phyloP scores from a whole-genome alignment of 1,139 yeast genomes.

The Blastobotrys persicus region DNA sequence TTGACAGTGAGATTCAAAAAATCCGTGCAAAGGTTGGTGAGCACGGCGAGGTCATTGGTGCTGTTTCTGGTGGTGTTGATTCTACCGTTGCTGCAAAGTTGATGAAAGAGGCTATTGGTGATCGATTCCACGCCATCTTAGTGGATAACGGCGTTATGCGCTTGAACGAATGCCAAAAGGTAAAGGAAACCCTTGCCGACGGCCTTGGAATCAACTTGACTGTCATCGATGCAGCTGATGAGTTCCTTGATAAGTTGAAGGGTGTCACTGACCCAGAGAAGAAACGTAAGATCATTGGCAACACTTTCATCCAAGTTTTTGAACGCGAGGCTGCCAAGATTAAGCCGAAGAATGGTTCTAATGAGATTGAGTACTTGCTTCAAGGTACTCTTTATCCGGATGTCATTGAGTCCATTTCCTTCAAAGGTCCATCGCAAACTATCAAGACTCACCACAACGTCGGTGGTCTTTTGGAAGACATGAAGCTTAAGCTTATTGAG shows the following conservation, averaged over 20 bases:
- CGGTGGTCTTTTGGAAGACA: slow-evolving; percentile 95
- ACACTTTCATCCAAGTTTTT: slow-evolving; percentile 94
- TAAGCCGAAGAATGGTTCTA: slow-evolving; percentile 76
- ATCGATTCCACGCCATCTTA: slow-evolving; percentile 95
- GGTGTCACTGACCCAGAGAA: slow-evolving; percentile 98
- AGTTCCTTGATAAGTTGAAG: slow-evolving; percentile 78
- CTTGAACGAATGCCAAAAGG: slow-evolving; percentile 84
- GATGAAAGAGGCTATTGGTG: slow-evolving; percentile 98
- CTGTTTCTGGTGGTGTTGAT: slow-evolving; percentile 99
- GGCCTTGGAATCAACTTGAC: slow-evolving; percentile 94
- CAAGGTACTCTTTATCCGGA: slow-evolving; percentile 99
- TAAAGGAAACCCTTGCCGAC: slow-evolving; percentile 82
- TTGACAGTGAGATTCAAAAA: slow-evolving; percentile 92
- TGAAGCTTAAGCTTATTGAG: slow-evolving; percentile 97
- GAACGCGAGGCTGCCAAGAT: slow-evolving; percentile 94
- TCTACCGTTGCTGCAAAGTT: slow-evolving; percentile 98
- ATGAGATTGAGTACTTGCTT: slow-evolving; percentile 85
- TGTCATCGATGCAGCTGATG: slow-evolving; percentile 91
- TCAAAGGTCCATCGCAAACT: slow-evolving; percentile 99
- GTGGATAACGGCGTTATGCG: slow-evolving; percentile 99
- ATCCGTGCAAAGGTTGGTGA: slow-evolving; percentile 92
- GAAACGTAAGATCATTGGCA: slow-evolving; percentile 98
- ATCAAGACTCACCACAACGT: slow-evolving; percentile 99
- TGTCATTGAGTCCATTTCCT: slow-evolving; percentile 96
- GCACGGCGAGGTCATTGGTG: slow-evolving; percentile 98